Conservation (phyloP, 805 yeast species). For the Suhomyces emberorum region DNA sequence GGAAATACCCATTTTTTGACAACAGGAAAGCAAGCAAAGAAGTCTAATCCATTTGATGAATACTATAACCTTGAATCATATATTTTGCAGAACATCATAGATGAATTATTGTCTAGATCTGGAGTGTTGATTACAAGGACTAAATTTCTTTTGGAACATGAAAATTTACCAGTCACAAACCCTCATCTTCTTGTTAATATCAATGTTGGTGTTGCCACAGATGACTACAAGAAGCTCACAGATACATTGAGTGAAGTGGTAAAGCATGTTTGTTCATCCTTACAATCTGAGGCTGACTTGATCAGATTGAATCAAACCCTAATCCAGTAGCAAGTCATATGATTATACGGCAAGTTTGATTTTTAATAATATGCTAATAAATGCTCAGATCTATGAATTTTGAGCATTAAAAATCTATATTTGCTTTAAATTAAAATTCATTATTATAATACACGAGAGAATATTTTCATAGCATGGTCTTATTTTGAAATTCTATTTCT, state of each 20-base stretch:
- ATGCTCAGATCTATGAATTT: too few species aligned
- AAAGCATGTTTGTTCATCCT: constrained; percentile 6
- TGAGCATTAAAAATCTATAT: too few species aligned
- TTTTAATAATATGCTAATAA: too few species aligned
- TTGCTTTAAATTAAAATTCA: too few species aligned
- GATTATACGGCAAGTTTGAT: too few species aligned
- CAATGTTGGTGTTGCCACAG: constrained; percentile 24
- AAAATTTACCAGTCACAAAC: constrained; percentile 53
- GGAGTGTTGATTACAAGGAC: constrained; percentile 63
- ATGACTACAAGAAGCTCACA: constrained; percentile 25
- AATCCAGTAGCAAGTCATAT: neutral
- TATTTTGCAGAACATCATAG: constrained; percentile 65
- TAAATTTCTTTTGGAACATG: constrained; percentile 65
- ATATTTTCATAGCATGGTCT: too few species aligned
- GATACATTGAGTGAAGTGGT: constrained; percentile 23
- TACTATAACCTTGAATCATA: constrained; percentile 52
- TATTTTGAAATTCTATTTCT: constrained; percentile 45
- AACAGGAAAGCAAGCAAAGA: constrained; percentile 45
- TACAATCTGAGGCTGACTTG: constrained; percentile 24
- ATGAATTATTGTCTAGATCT: constrained; percentile 47
- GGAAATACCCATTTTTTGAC: constrained; percentile 45
- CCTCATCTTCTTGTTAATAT: constrained; percentile 37
- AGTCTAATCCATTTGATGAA: constrained; percentile 39
- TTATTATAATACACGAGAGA: too few species aligned
- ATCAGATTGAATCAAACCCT: constrained; percentile 19